Evolutionary conservation across 2,329 filamentous ascomycete genomes (phyloP).

Genomic region (Oidium heveae): DNA sequence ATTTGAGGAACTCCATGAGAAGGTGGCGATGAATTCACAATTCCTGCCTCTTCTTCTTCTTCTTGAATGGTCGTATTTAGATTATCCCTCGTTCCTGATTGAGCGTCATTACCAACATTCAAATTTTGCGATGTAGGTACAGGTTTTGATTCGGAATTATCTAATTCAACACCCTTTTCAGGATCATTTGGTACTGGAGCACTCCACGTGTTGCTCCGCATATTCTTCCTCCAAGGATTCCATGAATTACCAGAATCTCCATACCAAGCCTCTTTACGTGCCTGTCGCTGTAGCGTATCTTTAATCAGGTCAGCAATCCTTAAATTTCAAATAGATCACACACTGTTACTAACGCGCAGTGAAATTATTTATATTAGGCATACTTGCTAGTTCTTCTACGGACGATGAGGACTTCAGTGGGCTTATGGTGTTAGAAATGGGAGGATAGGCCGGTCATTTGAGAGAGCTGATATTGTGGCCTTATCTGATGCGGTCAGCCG

Average conservation of each 20-base stretch:
- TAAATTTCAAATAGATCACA: no score
- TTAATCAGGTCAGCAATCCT: neutral
- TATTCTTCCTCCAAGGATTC: conserved; percentile 12
- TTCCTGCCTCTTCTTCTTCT: neutral
- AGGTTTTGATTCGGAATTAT: conserved; percentile 7
- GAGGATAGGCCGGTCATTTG: no score
- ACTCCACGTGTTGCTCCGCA: conserved; percentile 7
- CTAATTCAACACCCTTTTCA: conserved; percentile 2
- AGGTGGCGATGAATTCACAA: conserved; percentile 1
- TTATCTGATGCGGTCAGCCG: no score
- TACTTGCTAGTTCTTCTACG: no score
- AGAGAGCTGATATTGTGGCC: no score
- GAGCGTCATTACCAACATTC: no score
- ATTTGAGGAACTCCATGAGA: neutral
- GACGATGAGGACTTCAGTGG: no score
- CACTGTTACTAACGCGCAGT: no score
- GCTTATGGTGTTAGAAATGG: no score
- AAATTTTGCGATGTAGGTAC: conserved; percentile 1
- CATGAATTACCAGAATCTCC: conserved; percentile 5
- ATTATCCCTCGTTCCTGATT: conserved; percentile 4
- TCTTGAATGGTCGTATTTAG: conserved; percentile 2
- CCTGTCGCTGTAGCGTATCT: conserved; percentile 10
- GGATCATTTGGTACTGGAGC: conserved; percentile 2
- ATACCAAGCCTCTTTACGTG: conserved; percentile 13
- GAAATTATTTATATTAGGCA: no score